Conservation (phyloP, 371 early-diverging fungal species). For the Blakeslea trispora region DNA sequence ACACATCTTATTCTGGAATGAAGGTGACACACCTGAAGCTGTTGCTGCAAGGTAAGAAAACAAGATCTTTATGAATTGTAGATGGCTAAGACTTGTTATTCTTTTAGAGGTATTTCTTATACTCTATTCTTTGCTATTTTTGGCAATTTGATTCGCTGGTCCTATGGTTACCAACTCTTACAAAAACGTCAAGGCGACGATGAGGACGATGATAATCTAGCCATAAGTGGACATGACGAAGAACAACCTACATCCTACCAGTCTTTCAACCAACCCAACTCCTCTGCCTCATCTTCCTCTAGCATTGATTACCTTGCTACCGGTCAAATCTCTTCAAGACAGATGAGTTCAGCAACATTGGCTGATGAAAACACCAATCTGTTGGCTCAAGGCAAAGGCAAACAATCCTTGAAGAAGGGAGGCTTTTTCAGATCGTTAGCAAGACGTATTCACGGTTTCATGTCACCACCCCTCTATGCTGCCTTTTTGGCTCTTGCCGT, state of each 20-base stretch:
- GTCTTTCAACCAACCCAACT: constrained; percentile 2
- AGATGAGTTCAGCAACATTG: constrained; percentile 17
- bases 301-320: neutral
- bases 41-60: constrained; percentile 62
- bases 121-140: constrained; percentile 76
- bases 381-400: constrained; percentile 14
- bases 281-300: constrained; percentile 1
- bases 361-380: constrained; percentile 14
- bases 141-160: constrained; percentile 78
- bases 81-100: neutral
- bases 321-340: constrained; percentile 13
- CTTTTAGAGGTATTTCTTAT: constrained; percentile 69
- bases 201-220: constrained; percentile 25
- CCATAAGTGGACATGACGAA: constrained; percentile 12
- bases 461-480: constrained; percentile 69
- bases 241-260: constrained; percentile 11
- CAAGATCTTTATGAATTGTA: neutral
- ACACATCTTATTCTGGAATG: constrained; percentile 58
- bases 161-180: constrained; percentile 70
- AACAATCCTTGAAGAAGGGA: neutral
- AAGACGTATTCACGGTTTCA: constrained; percentile 31
- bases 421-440: constrained; percentile 5
- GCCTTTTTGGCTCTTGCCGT: constrained; percentile 60
- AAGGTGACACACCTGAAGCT: constrained; percentile 59
- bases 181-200: constrained; percentile 29